These are phyloP conservation scores for Groenewaldozyma auringiensis DNA, from an alignment of 1,139 yeast species.

Conservation along the genomic window DNA sequence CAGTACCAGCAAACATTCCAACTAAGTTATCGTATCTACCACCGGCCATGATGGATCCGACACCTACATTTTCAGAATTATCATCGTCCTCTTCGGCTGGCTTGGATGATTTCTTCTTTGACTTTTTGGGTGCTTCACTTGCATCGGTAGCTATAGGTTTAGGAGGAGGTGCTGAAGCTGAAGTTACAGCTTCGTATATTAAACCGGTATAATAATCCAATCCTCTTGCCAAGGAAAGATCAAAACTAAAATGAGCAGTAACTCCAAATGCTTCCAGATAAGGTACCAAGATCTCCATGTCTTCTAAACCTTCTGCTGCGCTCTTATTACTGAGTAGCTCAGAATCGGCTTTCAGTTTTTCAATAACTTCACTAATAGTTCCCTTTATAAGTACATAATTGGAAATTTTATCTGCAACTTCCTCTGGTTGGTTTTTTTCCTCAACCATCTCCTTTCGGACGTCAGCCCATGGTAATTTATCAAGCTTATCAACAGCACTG, in stretches of 20 bases:
- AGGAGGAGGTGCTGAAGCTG: conserved; percentile 86
- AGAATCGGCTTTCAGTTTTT: conserved; percentile 48
- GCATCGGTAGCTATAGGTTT: conserved; percentile 9
- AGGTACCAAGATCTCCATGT: conserved; percentile 65
- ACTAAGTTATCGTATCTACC: conserved; percentile 95
- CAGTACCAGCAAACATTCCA: conserved; percentile 81
- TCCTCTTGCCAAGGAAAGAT: conserved; percentile 92
- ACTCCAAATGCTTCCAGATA: conserved; percentile 78
- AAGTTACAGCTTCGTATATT: conserved; percentile 91
- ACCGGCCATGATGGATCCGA: conserved; percentile 97
- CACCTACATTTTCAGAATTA: conserved; percentile 94
- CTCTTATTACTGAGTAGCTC: conserved; percentile 53
- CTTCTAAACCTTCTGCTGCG: conserved; percentile 75
- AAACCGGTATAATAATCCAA: conserved; percentile 95
- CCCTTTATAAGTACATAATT: conserved; percentile 84
- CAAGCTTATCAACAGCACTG: conserved; percentile 93
- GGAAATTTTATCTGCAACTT: conserved; percentile 88
- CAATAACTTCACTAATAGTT: conserved; percentile 58
- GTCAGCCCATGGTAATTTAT: conserved; percentile 89
- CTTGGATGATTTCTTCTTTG: conserved; percentile 25
- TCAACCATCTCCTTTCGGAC: conserved; percentile 87
- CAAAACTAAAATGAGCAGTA: conserved; percentile 61
- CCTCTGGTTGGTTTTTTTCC: conserved; percentile 84
- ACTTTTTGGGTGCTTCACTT: conserved; percentile 36
- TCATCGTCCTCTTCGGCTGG: conserved; percentile 59